Conservation (phyloP, 129 eudicot genomes). For the Artemisia annua region DNA sequence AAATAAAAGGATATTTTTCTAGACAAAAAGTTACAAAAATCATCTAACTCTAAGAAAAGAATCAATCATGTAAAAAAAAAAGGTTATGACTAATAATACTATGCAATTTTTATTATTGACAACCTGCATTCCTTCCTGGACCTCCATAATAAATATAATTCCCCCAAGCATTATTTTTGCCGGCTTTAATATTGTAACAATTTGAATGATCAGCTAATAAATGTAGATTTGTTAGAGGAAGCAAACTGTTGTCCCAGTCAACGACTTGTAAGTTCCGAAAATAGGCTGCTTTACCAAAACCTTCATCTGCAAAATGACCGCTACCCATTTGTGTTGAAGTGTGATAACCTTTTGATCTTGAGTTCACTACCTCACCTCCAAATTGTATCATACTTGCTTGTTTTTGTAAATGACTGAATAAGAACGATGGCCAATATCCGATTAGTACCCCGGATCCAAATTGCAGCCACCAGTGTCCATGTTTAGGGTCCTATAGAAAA, state of each 20-base stretch:
- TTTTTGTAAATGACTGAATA: constrained; percentile 69
- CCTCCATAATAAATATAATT: constrained; percentile 96
- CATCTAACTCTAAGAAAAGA: constrained; percentile 20
- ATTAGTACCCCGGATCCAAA: constrained; percentile 80
- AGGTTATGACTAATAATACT: constrained; percentile 7
- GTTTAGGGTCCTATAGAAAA: constrained; percentile 76
- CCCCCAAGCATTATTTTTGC: constrained; percentile 93
- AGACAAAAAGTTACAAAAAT: constrained; percentile 22
- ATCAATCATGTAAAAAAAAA: constrained; percentile 24
- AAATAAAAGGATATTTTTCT: constrained; percentile 19
- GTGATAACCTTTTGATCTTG: constrained; percentile 73
- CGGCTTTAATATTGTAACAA: constrained; percentile 77
- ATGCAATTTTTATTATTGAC: constrained; percentile 56
- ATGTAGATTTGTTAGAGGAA: constrained; percentile 73
- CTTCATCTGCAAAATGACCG: constrained; percentile 90
- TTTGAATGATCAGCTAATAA: constrained; percentile 83
- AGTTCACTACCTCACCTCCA: constrained; percentile 95
- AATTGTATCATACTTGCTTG: constrained; percentile 97
- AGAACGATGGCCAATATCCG: constrained; percentile 91
- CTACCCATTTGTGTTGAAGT: constrained; percentile 98
- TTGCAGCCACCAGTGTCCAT: constrained; percentile 98
- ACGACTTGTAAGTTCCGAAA: constrained; percentile 87
- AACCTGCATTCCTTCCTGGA: constrained; percentile 81
- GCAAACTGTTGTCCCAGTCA: constrained; percentile 90
- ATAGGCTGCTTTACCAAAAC: constrained; percentile 83